phyloP scores from a whole-genome alignment of 176 grass and related monocot species.

The Raddia distichophylla region DNA sequence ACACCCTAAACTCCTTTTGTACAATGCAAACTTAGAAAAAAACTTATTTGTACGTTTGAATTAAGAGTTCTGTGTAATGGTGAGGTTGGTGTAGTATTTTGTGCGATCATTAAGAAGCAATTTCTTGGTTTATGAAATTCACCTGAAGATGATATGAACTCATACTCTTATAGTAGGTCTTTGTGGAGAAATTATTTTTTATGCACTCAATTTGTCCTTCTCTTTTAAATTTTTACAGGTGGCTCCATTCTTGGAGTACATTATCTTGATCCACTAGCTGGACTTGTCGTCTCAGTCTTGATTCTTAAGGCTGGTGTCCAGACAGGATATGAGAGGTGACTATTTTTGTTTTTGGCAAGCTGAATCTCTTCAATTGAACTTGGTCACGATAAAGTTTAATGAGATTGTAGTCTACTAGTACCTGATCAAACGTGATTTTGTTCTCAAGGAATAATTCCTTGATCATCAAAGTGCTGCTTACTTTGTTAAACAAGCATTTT shows the following conservation, averaged over 20 bases:
- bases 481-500: not conserved
- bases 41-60: slow-evolving; percentile 29
- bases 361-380: slow-evolving; percentile 28
- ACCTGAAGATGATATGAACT: slow-evolving; percentile 11
- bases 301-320: slow-evolving; percentile 93
- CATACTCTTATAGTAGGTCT: not conserved
- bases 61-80: slow-evolving; percentile 15
- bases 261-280: slow-evolving; percentile 92
- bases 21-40: not conserved
- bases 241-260: slow-evolving; percentile 80
- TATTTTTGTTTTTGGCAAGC: slow-evolving; percentile 29
- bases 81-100: slow-evolving; percentile 26
- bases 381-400: not conserved
- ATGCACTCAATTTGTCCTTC: not conserved
- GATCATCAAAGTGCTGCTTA: not conserved
- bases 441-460: slow-evolving; percentile 8
- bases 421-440: slow-evolving; percentile 9
- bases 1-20: not conserved
- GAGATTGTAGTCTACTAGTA: slow-evolving; percentile 10
- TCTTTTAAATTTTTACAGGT: slow-evolving; percentile 58
- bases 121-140: slow-evolving; percentile 32
- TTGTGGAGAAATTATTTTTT: slow-evolving; percentile 5
- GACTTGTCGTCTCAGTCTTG: slow-evolving; percentile 89
- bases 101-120: not conserved
- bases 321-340: slow-evolving; percentile 87